Evolutionary conservation across 2,329 filamentous ascomycete species (phyloP).

Genomic region (Monosporascus sp.): DNA sequence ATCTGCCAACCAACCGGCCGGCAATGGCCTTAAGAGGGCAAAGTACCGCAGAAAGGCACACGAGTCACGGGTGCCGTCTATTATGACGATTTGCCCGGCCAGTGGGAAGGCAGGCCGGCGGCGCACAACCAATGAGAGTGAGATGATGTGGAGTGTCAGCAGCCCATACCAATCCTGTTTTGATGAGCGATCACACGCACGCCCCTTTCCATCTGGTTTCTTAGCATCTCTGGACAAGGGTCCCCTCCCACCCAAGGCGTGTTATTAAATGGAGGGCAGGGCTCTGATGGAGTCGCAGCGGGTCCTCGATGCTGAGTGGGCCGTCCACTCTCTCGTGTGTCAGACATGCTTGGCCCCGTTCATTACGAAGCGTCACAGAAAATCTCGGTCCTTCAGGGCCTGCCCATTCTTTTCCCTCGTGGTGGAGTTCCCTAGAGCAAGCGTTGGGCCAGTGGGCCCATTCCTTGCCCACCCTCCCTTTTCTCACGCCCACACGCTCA

Average conservation of each 20-base stretch:
- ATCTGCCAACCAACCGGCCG: constrained; percentile 19
- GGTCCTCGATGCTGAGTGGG: constrained; percentile 22
- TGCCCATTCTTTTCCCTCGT: constrained; percentile 17
- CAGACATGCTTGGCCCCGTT: constrained; percentile 47
- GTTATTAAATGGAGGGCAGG: constrained; percentile 26
- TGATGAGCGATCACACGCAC: constrained; percentile 22
- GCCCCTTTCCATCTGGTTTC: constrained; percentile 17
- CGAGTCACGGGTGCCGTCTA: constrained; percentile 29
- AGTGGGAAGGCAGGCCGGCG: constrained; percentile 14
- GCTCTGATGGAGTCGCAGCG: constrained; percentile 19
- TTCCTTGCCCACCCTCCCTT: constrained; percentile 21
- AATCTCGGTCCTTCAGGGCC: constrained; percentile 23
- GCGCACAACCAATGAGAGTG: constrained; percentile 17
- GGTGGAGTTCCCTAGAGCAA: constrained; percentile 27
- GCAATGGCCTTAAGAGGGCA: constrained; percentile 14
- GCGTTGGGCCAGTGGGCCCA: constrained; percentile 25
- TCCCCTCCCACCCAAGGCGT: constrained; percentile 12
- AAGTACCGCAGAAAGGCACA: constrained; percentile 19
- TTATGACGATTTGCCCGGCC: constrained; percentile 28
- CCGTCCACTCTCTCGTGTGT: constrained; percentile 46
- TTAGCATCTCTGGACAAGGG: neutral
- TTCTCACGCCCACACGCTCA: neutral
- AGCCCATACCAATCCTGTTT: constrained; percentile 16
- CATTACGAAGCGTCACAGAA: constrained; percentile 45
- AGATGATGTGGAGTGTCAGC: constrained; percentile 24